Base-by-base conservation (phyloP, 768 basidiomycete species). In the Lenzites betulinus region DNA sequence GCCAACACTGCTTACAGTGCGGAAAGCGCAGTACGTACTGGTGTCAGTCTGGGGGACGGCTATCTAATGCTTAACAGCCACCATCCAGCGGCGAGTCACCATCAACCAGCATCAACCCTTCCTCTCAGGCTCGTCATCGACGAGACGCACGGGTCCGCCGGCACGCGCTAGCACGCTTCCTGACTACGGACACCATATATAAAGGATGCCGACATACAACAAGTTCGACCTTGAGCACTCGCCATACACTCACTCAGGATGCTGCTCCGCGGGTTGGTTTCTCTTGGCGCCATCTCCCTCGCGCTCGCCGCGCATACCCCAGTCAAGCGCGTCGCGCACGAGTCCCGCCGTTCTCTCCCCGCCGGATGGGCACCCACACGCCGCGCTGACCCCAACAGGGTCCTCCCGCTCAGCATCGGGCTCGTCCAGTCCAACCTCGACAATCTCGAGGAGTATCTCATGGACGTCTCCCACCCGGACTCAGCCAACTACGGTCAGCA, bases 401-500 rank as follows among this genome's bases (percentile, higher is more conserved):
- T 76, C 46, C 71, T 85, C n/a, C 80, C 81, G 13, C 73, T 84
- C 65, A 78, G 79, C 28, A 76, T 84, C 51, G 82, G 78, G 23
- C 76, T 85, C 23, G 66, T 73, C 8, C 83, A 84, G 64, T 68
- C 69, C 42, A 80, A 84, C 58, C 69, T 82, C 48, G 69, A 80
- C 41, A 73, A 71, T 5, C 67, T 84, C 49, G 81, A 82, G 63
- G 75, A 75, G 8, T 71, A 78, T 47, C 76, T 85, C 18, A 68
- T 77, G 64, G 76, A 77, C 35, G 78, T 84, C 20, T 79, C 83
- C 2, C 77, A 83, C 56, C 82, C 83, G 3, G 77, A 78, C 23
- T 83, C 83, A 1, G 74, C 74, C 7, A 73, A 73, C 63, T 85
- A 83, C 63, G 82, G 82, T 15, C 71, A 79, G 56, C 83, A 84